phyloP scores from a whole-genome alignment of 108 stramenopile species.

The Cyclotella choctawhatcheeana region DNA sequence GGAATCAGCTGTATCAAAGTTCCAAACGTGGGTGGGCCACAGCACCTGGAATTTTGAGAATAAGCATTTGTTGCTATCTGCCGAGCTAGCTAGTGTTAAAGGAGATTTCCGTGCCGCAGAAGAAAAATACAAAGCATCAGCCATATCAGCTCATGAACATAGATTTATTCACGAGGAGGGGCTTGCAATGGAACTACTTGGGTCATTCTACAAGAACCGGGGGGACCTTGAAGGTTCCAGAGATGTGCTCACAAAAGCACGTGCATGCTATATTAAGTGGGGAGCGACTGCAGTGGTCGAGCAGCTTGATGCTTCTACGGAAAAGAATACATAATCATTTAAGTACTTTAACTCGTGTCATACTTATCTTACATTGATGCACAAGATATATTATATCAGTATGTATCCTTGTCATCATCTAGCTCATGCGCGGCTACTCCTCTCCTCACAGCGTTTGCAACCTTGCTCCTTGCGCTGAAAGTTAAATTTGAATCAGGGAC shows the following conservation, averaged over 20 bases:
- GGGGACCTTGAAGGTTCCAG: not conserved
- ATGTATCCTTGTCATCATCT: constrained; percentile 86
- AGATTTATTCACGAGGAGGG: constrained; percentile 27
- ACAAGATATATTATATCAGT: no score
- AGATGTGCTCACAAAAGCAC: not conserved
- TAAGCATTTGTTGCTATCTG: constrained; percentile 8
- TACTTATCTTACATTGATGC: no score
- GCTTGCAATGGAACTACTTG: constrained; percentile 11
- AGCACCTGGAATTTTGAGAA: constrained; percentile 25
- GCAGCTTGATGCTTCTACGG: constrained; percentile 2
- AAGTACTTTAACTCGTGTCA: no score
- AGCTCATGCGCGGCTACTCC: constrained; percentile 86
- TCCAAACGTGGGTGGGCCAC: constrained; percentile 1
- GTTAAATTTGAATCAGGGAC: constrained; percentile 62
- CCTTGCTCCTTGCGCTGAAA: constrained; percentile 76
- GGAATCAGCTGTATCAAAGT: constrained; percentile 1
- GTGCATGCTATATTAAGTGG: constrained; percentile 13
- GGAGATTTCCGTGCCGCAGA: constrained; percentile 5
- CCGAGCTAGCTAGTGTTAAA: constrained; percentile 3
- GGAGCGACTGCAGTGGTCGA: constrained; percentile 7
- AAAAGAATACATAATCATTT: no score
- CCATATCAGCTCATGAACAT: constrained; percentile 9
- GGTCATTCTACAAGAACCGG: not conserved
- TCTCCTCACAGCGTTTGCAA: constrained; percentile 86
- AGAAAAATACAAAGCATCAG: constrained; percentile 7